Evolutionary conservation across 2,329 filamentous ascomycete genomes (phyloP), one percentile per base, ranked within the genome.

Genomic region (Parafenestella ontariensis): DNA sequence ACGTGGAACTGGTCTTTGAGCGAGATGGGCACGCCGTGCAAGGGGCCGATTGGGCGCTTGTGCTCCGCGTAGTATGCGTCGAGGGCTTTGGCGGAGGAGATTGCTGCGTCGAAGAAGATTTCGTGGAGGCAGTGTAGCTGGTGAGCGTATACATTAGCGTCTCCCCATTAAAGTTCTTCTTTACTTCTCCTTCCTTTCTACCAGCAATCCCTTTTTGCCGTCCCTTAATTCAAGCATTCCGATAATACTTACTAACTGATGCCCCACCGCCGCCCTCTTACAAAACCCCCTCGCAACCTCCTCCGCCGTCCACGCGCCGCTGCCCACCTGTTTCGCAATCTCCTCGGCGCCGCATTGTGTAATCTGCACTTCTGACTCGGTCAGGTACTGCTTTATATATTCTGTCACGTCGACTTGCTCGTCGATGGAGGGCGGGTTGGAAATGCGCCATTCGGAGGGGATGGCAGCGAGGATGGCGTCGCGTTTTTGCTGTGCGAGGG

Each of bases 261-360:
- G 70, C 58, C 78, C 80, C 42, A 86, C 57, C 10, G 83, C 80
- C 37, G 83, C 80, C 21, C 82, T 71, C 54, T 85, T 83, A 60
- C 83, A 86, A 65, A 87, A 85, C 2, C 82, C 82, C 48, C 80
- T 79, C 3, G 81, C 78, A 1, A 84, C 83, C 45, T 82, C 82
- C 10, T 83, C 79, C 1, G 85, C 83, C 7, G 76, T 83, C 85
- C 85, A 88, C 56, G 65, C 59, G 1, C 85, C 85, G 1, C 76
- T 74, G 0, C 78, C 79, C 1, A 84, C 86, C 40, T 82, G 81
- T 44, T 80, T 75, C 0, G 82, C 81, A 51, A 88, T 85, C 0
- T 78, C 82, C 5, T 82, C 79, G 3, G 85, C 84, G 65, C 85
- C 82, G 5, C 81, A 83, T 62, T 87, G 83, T 0, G 86, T 89